A percentile compares a stretch with the other conserved stretches of the same genome.
Conservation (phyloP, 2,329 filamentous ascomycete genomes). For the Calonectria ilicicola region DNA sequence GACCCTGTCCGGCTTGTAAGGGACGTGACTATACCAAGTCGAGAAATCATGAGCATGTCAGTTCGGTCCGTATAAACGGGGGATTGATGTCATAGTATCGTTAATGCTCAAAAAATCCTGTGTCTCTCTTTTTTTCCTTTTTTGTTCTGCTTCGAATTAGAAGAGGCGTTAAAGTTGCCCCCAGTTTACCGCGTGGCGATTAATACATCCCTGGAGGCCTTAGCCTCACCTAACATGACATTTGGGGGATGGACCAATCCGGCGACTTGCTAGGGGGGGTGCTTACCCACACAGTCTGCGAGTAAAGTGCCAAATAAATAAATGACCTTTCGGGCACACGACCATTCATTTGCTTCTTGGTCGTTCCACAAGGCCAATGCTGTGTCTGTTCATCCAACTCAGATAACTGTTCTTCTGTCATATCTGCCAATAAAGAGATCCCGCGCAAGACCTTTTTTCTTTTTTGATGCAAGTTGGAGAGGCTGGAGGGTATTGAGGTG, state of each 20-base stretch:
- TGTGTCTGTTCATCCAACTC: not conserved
- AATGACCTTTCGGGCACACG: not conserved
- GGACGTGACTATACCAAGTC: not conserved
- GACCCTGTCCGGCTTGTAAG: not conserved
- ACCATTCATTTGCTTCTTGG: not conserved
- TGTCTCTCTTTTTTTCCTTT: not conserved
- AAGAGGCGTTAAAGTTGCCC: not conserved
- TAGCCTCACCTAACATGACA: conserved; percentile 8
- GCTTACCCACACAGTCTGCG: not conserved
- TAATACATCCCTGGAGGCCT: conserved; percentile 11
- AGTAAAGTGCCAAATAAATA: not conserved
- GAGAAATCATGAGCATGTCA: not conserved
- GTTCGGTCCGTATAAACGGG: not conserved
- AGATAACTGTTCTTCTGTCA: not conserved
- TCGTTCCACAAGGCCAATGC: not conserved
- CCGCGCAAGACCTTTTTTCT: not conserved
- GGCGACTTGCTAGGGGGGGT: not conserved
- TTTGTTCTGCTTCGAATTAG: not conserved
- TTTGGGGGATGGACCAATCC: conserved; percentile 1
- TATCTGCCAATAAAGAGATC: not conserved
- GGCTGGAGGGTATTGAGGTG: not conserved
- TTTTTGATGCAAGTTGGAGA: not conserved
- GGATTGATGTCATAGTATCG: conserved; percentile 17
- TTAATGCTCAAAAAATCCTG: not conserved
- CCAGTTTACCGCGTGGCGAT: not conserved